Evolutionary conservation across 768 basidiomycete species (phyloP).

Genomic region (Mycena leptocephala): DNA sequence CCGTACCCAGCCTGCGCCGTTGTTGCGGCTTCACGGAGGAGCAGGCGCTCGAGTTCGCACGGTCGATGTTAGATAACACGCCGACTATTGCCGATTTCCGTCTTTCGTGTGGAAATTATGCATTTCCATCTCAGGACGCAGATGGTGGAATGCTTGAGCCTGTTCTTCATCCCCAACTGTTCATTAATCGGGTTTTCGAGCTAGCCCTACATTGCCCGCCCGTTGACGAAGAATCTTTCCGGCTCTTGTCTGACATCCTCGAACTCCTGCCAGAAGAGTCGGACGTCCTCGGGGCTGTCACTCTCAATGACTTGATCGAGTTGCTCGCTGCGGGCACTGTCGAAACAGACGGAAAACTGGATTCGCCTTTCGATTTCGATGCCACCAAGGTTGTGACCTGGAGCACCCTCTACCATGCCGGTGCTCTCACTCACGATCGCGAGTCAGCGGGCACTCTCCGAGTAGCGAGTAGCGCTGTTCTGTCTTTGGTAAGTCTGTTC

Average conservation of each 20-base stretch:
- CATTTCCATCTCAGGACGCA: not conserved
- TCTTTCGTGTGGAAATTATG: not conserved
- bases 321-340: constrained; percentile 15
- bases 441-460: not conserved
- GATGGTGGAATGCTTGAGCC: not conserved
- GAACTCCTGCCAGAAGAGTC: not conserved
- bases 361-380: not conserved
- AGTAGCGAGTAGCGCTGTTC: not conserved
- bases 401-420: not conserved
- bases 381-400: not conserved
- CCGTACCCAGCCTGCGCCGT: not conserved
- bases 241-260: not conserved
- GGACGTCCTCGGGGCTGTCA: not conserved
- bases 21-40: constrained; percentile 26
- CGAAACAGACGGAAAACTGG: not conserved
- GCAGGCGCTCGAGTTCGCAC: constrained; percentile 1
- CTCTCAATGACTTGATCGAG: not conserved
- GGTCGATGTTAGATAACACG: not conserved
- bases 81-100: not conserved
- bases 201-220: not conserved
- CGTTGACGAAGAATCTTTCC: not conserved
- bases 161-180: not conserved
- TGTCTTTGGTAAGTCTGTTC: not conserved
- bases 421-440: not conserved
- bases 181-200: not conserved